These are phyloP conservation scores for Bruguiera sexangula DNA, from an alignment of 345 rosid genomes.

Conservation along the genomic window DNA sequence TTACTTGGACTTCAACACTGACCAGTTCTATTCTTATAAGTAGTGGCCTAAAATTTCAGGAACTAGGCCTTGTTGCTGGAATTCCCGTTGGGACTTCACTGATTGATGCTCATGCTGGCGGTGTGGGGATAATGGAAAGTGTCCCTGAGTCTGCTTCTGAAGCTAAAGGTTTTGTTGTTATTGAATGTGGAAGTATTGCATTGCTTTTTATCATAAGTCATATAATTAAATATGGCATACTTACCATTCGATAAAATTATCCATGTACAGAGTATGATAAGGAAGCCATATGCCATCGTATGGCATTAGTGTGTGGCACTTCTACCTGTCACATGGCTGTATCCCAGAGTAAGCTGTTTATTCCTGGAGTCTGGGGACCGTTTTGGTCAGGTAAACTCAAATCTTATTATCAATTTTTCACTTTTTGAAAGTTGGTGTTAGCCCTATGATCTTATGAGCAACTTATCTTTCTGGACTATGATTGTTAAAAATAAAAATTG, in stretches of 20 bases:
- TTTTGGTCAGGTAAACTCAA: slow-evolving; percentile 83
- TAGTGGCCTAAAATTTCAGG: slow-evolving; percentile 43
- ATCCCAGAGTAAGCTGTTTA: slow-evolving; percentile 70
- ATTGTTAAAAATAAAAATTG: not conserved
- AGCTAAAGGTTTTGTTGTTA: slow-evolving; percentile 46
- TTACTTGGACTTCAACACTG: slow-evolving; percentile 7
- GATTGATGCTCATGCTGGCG: slow-evolving; percentile 99
- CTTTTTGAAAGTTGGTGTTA: not conserved
- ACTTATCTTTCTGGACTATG: not conserved
- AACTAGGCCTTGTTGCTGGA: slow-evolving; percentile 72
- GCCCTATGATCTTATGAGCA: not conserved
- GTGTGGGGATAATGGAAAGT: slow-evolving; percentile 93
- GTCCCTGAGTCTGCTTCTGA: slow-evolving; percentile 41
- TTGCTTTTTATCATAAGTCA: not conserved
- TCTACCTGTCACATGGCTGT: slow-evolving; percentile 98
- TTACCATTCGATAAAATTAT: slow-evolving; percentile 1
- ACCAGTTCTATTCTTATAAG: slow-evolving; percentile 12
- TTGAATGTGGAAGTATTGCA: not conserved
- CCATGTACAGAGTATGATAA: slow-evolving; percentile 42
- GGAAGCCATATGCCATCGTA: slow-evolving; percentile 68
- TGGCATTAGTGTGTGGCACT: slow-evolving; percentile 95
- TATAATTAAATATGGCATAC: not conserved
- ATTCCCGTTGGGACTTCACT: slow-evolving; percentile 86
- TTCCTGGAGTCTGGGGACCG: slow-evolving; percentile 99
- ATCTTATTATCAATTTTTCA: not conserved